Conservation (phyloP, 2,329 filamentous ascomycete genomes). For the Endocalyx cinctus region DNA sequence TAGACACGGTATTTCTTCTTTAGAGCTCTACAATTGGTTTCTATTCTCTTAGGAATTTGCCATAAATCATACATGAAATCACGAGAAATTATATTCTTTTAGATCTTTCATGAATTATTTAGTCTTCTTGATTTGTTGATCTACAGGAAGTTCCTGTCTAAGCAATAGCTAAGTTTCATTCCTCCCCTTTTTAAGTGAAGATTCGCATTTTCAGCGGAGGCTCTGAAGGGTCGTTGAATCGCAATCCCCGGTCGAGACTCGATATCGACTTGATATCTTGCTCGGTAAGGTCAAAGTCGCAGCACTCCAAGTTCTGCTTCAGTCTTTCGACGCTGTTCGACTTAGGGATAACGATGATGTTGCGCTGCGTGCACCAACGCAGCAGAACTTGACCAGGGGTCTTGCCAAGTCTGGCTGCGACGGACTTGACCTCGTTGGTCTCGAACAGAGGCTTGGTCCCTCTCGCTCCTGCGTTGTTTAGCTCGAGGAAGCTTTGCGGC, state of each 20-base stretch:
- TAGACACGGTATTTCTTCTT: no score
- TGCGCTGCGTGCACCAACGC: constrained; percentile 61
- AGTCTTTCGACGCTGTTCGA: constrained; percentile 49
- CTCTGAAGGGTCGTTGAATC: constrained; percentile 51
- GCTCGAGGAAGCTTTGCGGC: constrained; percentile 38
- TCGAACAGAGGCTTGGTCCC: constrained; percentile 26
- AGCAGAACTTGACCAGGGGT: constrained; percentile 61
- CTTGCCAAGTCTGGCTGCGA: constrained; percentile 52
- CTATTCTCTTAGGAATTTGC: no score
- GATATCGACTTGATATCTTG: constrained; percentile 52
- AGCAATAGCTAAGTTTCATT: no score
- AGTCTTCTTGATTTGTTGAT: no score
- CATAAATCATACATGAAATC: no score
- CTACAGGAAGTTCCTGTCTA: no score
- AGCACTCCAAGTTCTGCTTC: constrained; percentile 50
- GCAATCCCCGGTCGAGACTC: constrained; percentile 42
- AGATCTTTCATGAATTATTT: no score
- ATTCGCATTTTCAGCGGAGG: constrained; percentile 27
- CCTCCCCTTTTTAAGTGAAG: constrained; percentile 19
- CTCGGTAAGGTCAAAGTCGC: constrained; percentile 46
- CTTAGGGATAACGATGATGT: constrained; percentile 59
- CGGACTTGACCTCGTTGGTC: constrained; percentile 40
- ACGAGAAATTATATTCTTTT: no score
- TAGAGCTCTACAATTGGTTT: no score
- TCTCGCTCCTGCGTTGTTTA: constrained; percentile 20